Evolutionary conservation across 2,329 filamentous ascomycete genomes (phyloP), one percentile per base, ranked within the genome.

Genomic region (Berkeleyomyces basicola): DNA sequence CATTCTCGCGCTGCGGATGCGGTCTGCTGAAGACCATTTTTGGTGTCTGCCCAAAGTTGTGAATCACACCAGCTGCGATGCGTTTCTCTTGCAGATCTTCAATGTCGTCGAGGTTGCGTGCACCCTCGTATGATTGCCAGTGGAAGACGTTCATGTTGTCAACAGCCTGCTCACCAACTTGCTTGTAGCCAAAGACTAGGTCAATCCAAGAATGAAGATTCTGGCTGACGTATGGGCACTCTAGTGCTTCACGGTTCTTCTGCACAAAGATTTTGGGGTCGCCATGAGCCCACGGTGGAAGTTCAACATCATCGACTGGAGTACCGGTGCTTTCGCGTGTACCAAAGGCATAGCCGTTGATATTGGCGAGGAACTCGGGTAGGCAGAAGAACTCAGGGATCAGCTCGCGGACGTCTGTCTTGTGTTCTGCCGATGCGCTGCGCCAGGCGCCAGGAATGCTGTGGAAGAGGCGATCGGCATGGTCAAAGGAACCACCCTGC

Each of bases 351-450:
- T 96, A 99, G 3, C 84, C 83, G 69, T 99, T 99, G 66, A 90
- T 82, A 69, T 99, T 99, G n/a, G 84, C 86, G 14, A 99, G 76
- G 67, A 99, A 97, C 67, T 97, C 93, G 0, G 93, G 91, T 1
- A 99, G 79, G 68, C 92, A 99, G 75, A 95, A 99, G 73, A 99
- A 99, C 70, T 99, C 93, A 0, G 93, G 93, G 16, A 90, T 97
- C 33, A 99, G 78, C 71, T 99, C 93, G 67, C 93, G 82, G 2
- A 99, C 91, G 72, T 99, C 93, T 0, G 89, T 89, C 78, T 95
- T 95, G 70, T 92, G 96, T 65, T 88, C 87, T 63, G 82, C 82
- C 0, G 93, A 96, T 1, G 92, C 88, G 1, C 92, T 97, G 57
- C 84, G 81, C 93, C 93, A 99, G 1, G 92, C 87, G 63, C 88